A percentile compares a stretch with the other conserved stretches of the same genome.
phyloP scores from a whole-genome alignment of 1,139 yeast species.

The Hansenula lynferdii region DNA sequence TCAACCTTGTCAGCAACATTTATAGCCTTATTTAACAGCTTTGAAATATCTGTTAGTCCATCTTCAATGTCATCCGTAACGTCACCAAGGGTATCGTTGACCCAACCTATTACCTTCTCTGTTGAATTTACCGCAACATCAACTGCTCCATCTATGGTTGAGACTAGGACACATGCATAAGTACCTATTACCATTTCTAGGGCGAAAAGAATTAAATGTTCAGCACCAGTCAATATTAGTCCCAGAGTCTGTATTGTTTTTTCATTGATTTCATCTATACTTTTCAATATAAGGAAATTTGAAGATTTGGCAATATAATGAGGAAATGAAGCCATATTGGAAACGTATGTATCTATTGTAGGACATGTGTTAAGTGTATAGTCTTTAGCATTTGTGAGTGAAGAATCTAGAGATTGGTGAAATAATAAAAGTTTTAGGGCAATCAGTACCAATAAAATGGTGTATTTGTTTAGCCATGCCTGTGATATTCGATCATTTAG shows the following conservation, averaged over 20 bases:
- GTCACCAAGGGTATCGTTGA: conserved; percentile 53
- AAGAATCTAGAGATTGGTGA: conserved; percentile 34
- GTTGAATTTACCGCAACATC: conserved; percentile 73
- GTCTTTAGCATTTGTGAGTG: conserved; percentile 34
- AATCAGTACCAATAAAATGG: conserved; percentile 41
- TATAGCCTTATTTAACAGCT: conserved; percentile 45
- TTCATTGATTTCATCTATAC: conserved; percentile 41
- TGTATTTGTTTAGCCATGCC: conserved; percentile 52
- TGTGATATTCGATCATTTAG: conserved; percentile 50
- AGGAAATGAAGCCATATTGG: conserved; percentile 45
- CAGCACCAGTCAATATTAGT: conserved; percentile 49
- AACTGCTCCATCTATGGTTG: conserved; percentile 68
- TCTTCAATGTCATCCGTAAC: conserved; percentile 56
- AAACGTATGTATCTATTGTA: conserved; percentile 40
- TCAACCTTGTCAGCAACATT: conserved; percentile 43
- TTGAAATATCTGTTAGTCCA: conserved; percentile 52
- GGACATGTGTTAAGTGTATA: conserved; percentile 39
- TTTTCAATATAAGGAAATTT: conserved; percentile 42
- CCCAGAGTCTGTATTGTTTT: conserved; percentile 37
- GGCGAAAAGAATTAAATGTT: conserved; percentile 56
- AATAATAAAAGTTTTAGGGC: conserved; percentile 48
- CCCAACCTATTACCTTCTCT: conserved; percentile 50
- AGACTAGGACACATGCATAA: conserved; percentile 72
- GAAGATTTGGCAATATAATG: conserved; percentile 50
- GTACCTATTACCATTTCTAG: conserved; percentile 80